These are phyloP conservation scores for Trichoderma atrobrunneum DNA, from an alignment of 2,329 filamentous ascomycete species.

Conservation along the genomic window DNA sequence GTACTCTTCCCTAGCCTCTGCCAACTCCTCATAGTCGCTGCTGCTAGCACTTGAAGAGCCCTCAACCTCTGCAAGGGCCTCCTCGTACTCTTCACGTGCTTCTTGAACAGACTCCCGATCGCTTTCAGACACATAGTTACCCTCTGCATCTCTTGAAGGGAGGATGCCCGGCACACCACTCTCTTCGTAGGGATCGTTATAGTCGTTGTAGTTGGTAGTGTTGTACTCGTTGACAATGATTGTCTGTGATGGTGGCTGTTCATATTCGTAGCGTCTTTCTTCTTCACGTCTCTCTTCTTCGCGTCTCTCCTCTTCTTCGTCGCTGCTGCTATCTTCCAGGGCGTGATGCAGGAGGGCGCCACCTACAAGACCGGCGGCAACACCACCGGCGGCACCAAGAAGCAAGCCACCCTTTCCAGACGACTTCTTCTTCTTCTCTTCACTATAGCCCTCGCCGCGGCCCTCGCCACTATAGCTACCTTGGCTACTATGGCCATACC, in stretches of 20 bases:
- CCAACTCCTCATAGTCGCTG: conserved; percentile 50
- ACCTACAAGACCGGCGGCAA: conserved; percentile 55
- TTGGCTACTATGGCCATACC: conserved; percentile 7
- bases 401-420: conserved; percentile 54
- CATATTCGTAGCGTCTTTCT: not conserved
- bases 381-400: conserved; percentile 57
- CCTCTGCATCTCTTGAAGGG: conserved; percentile 40
- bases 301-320: conserved; percentile 15
- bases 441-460: not conserved
- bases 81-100: conserved; percentile 44
- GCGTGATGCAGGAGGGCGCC: conserved; percentile 58
- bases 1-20: conserved; percentile 39
- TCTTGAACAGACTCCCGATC: conserved; percentile 43
- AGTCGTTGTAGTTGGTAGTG: not conserved
- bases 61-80: conserved; percentile 38
- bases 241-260: conserved; percentile 15
- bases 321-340: conserved; percentile 33
- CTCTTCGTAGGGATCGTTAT: conserved; percentile 13
- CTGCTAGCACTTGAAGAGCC: conserved; percentile 41
- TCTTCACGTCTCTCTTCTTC: not conserved
- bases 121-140: conserved; percentile 28
- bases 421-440: conserved; percentile 33
- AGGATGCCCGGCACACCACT: conserved; percentile 28
- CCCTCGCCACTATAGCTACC: not conserved
- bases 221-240: conserved; percentile 10